Conservation (phyloP, 2,329 filamentous ascomycete genomes). For the Chaetothyriales sp. region DNA sequence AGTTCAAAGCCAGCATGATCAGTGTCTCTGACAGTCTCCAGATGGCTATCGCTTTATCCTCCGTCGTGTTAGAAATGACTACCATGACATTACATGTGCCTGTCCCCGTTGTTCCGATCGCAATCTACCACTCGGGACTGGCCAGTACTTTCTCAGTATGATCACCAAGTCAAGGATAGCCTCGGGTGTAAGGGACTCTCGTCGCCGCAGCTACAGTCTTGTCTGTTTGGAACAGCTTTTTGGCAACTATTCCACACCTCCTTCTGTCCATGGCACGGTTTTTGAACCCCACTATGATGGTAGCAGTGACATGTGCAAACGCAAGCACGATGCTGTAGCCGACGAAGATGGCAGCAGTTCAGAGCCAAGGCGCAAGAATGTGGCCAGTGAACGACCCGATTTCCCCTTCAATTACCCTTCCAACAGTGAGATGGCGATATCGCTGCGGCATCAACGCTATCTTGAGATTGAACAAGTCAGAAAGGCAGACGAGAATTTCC, state of each 20-base stretch:
- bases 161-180: background rate
- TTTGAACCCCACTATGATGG: background rate
- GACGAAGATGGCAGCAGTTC: background rate
- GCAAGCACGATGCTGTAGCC: background rate
- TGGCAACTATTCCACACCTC: background rate
- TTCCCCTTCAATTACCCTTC: background rate
- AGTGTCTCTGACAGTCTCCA: background rate
- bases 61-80: background rate
- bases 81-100: background rate
- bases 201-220: background rate
- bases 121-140: background rate
- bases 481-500: background rate
- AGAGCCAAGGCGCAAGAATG: background rate
- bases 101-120: background rate
- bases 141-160: background rate
- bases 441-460: background rate
- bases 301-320: background rate
- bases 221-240: background rate
- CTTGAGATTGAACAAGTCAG: conserved; percentile 1
- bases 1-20: background rate
- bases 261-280: background rate
- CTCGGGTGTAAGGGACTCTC: background rate
- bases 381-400: background rate
- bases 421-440: background rate
- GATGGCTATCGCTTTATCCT: background rate